Evolutionary conservation across 2,329 filamentous ascomycete species (phyloP), one percentile per base, ranked within the genome.

Genomic region (Aspergillus terreus): DNA sequence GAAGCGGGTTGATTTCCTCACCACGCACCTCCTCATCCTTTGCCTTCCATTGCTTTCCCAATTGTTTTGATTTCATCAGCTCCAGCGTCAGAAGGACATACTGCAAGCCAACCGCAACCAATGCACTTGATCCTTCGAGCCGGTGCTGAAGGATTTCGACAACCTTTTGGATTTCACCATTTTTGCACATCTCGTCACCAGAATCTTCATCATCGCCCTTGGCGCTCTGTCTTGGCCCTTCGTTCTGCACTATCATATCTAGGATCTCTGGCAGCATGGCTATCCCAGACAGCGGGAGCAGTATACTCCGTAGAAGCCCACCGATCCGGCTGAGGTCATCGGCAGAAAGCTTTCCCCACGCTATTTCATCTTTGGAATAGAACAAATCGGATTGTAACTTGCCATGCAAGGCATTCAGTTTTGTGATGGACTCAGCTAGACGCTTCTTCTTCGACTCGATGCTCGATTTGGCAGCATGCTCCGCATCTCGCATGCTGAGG

Each of bases 321-420:
- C 80, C 81, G 3, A 87, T 76, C 21, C 79, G 70, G 51, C 82
- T 77, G 7, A 90, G 66, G 55, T 90, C 85, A 38, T 84, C 78
- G 0, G 84, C 80, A n/a, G 79, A 78, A 4, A 90, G 69, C 57
- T 85, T 87, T 2, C 86, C 87, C 71, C 81, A 84, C 0, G 85
- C 86, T n/a, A 86, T 71, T 58, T 91, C 87, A 47, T 86, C 77
- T 67, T 89, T 89, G 0, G 85, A 87, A 63, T 88, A 90, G 2
- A 79, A 75, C 19, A 90, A 67, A 58, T 90, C 86, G 0, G 78
- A 77, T 50, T 83, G 76, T 11, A 89, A 69, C 63, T 87, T 88
- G 2, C 82, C 83, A 44, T 83, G 78, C 1, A 89, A 63, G 12
- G 77, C 79, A 17, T 77, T 77, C n/a, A 86, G 62, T 35, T 65